Conservation (phyloP, 805 yeast genomes). For the Martiniozyma abietophila region DNA sequence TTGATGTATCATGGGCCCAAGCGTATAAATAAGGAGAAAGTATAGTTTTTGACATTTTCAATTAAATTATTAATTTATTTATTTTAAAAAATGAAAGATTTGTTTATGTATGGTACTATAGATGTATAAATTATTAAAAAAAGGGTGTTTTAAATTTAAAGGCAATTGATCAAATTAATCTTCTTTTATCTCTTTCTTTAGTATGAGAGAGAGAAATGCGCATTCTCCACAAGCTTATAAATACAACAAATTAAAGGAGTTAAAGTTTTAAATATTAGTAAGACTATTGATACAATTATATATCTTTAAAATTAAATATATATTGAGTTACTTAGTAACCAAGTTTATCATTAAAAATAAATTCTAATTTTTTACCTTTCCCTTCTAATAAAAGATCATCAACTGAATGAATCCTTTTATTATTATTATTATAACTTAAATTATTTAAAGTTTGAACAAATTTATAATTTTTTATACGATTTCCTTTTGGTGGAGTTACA, state of each 20-base stretch:
- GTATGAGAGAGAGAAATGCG: constrained; percentile 1
- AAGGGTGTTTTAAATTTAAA: neutral
- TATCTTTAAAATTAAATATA: neutral
- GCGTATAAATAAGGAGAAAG: constrained; percentile 26
- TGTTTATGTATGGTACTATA: neutral
- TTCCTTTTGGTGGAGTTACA: constrained; percentile 11
- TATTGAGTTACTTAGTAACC: neutral
- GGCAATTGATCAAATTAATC: neutral
- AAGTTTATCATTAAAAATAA: constrained; percentile 5
- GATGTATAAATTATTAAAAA: neutral
- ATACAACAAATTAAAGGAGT: too few relatives aligned
- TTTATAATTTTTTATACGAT: constrained; percentile 4
- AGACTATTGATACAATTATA: neutral
- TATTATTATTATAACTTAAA: neutral
- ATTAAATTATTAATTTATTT: too few relatives aligned
- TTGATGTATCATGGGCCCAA: constrained; percentile 21
- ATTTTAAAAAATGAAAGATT: too few relatives aligned
- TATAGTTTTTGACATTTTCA: constrained; percentile 19
- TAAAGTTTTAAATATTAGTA: neutral
- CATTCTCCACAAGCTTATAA: neutral
- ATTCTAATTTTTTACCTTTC: neutral
- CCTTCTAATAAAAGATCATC: constrained; percentile 2
- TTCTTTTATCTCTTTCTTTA: neutral
- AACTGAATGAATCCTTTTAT: neutral
- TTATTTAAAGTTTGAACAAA: constrained; percentile 3